Base-by-base conservation (phyloP, 805 yeast species). In the Cyberlindnera lachancei region DNA sequence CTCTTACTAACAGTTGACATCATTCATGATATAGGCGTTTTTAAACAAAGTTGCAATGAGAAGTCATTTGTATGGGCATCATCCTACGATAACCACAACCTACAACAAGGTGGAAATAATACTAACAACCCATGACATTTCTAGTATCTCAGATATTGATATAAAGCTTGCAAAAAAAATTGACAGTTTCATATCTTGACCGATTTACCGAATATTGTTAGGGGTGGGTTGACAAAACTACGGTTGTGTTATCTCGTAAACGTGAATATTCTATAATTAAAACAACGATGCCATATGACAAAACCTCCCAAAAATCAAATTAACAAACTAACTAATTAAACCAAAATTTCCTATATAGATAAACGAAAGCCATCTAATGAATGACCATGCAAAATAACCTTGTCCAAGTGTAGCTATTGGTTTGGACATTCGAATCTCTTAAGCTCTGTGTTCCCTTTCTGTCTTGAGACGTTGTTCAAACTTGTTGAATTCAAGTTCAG, bases 121-220 rank as follows among this genome's bases (percentile, higher is more conserved):
- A 17, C 50, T 80, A 23, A 70, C 77, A 2, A 82, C 90, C 0
- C 92, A 82, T 46, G 92, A 82, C 48, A 58, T 64, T 1, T 54
- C 58, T 15, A 69, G 70, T 5, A 37, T 73, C 8, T 68, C 79
- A n/a, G 68, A 67, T 15, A 45, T 66, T 16, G 94, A 82, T 46
- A 42, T 80, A 27, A 60, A 66, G 34, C 44, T 82, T 46, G 90
- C 88, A 1, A 56, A 54, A 23, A 48, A 59, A 29, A 61, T 71
- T 23, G 68, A 64, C 19, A 48, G 52, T 18, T 70, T 64, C 45
- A 42, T n/a, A n/a, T n/a, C n/a, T n/a, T n/a, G n/a, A n/a, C n/a
- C n/a, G n/a, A n/a, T n/a, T n/a, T n/a, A n/a, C n/a, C n/a, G n/a
- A n/a, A n/a, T n/a, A n/a, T n/a, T n/a, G n/a, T n/a, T n/a, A n/a